A percentile compares a stretch with the other conserved stretches of the same genome.
phyloP scores from a whole-genome alignment of 2,329 filamentous ascomycete genomes.

The Paradendryphiella salina region DNA sequence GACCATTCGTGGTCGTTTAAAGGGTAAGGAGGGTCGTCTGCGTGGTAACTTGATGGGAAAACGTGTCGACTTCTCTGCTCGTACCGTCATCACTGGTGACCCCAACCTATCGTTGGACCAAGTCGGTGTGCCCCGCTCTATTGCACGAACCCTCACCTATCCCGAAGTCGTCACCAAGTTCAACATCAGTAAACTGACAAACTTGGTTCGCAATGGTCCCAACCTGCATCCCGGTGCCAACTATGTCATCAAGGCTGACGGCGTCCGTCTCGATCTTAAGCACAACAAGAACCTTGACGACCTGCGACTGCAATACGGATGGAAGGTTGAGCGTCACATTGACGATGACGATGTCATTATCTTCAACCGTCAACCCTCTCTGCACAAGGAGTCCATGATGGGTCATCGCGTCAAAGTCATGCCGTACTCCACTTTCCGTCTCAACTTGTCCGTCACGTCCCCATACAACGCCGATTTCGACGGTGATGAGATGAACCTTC shows the following conservation, averaged over 20 bases:
- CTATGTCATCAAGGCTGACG: slow-evolving; percentile 92
- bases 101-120: slow-evolving; percentile 95
- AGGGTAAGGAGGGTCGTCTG: slow-evolving; percentile 98
- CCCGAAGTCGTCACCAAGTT: slow-evolving; percentile 97
- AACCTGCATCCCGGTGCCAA: slow-evolving; percentile 95
- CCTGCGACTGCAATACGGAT: slow-evolving; percentile 89
- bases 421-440: slow-evolving; percentile 97
- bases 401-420: slow-evolving; percentile 96
- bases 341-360: slow-evolving; percentile 97
- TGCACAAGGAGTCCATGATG: slow-evolving; percentile 99
- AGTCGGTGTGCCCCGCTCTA: slow-evolving; percentile 93
- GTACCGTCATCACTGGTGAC: slow-evolving; percentile 99
- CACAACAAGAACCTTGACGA: slow-evolving; percentile 87
- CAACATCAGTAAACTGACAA: slow-evolving; percentile 91
- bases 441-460: slow-evolving; percentile 96
- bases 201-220: slow-evolving; percentile 88
- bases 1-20: slow-evolving; percentile 92
- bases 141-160: slow-evolving; percentile 90
- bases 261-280: slow-evolving; percentile 90
- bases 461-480: slow-evolving; percentile 99
- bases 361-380: slow-evolving; percentile 98
- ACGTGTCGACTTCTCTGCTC: slow-evolving; percentile 91
- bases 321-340: slow-evolving; percentile 98
- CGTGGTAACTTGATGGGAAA: slow-evolving; percentile 99
- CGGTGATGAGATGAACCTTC: slow-evolving; percentile 99